phyloP scores from a whole-genome alignment of 805 yeast species.

The Yamadazyma takamatsuzukensis region DNA sequence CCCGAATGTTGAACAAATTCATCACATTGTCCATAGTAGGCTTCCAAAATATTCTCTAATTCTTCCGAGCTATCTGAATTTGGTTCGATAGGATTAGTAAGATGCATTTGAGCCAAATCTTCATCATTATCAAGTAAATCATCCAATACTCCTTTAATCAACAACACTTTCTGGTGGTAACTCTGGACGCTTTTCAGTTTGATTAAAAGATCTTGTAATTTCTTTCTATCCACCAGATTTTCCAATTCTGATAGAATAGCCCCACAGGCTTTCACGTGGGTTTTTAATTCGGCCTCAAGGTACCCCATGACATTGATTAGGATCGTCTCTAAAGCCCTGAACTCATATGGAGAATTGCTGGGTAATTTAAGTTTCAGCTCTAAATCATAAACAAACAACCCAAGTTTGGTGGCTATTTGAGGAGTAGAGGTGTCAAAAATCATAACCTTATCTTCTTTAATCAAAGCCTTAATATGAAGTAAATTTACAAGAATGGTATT shows the following conservation, averaged over 20 bases:
- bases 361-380: constrained; percentile 60
- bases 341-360: constrained; percentile 52
- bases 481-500: constrained; percentile 77
- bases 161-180: constrained; percentile 69
- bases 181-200: constrained; percentile 67
- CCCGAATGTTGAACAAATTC: constrained; percentile 91
- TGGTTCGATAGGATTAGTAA: constrained; percentile 40
- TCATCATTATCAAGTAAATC: constrained; percentile 85
- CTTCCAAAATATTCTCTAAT: constrained; percentile 80
- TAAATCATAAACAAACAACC: constrained; percentile 80
- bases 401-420: constrained; percentile 64
- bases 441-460: constrained; percentile 75
- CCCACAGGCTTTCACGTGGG: constrained; percentile 57
- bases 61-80: constrained; percentile 51
- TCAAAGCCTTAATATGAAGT: constrained; percentile 83
- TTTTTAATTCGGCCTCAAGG: constrained; percentile 69
- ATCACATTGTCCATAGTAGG: constrained; percentile 88
- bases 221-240: constrained; percentile 72
- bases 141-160: constrained; percentile 78
- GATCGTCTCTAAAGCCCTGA: constrained; percentile 78
- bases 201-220: constrained; percentile 67
- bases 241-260: constrained; percentile 67
- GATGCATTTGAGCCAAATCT: constrained; percentile 74
- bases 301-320: constrained; percentile 76
- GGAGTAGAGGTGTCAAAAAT: constrained; percentile 75